Conservation (phyloP, 345 rosid species). For the Eutrema yunnanense region DNA sequence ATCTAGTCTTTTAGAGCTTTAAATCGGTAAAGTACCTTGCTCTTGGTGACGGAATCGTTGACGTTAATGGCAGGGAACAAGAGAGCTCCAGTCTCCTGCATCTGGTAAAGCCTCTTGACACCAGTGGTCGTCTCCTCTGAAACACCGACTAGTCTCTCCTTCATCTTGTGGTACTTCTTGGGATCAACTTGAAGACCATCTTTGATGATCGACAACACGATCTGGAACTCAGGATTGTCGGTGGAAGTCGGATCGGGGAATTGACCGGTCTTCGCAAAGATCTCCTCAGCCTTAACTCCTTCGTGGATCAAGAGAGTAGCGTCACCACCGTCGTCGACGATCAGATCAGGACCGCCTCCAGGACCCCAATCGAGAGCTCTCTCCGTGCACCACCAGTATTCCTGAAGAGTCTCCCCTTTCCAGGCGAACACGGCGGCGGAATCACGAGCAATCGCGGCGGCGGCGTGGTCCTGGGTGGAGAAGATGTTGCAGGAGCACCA, state of each 20-base stretch:
- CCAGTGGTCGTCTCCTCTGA: slow-evolving; percentile 89
- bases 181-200: slow-evolving; percentile 62
- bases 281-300: slow-evolving; percentile 89
- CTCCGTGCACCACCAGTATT: slow-evolving; percentile 99
- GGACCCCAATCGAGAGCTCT: slow-evolving; percentile 95
- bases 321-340: slow-evolving; percentile 96
- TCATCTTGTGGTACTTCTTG: slow-evolving; percentile 64
- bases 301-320: slow-evolving; percentile 88
- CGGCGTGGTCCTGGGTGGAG: slow-evolving; percentile 95
- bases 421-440: slow-evolving; percentile 91
- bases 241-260: slow-evolving; percentile 57
- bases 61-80: slow-evolving; percentile 67
- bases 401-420: slow-evolving; percentile 96
- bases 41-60: slow-evolving; percentile 74
- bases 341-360: slow-evolving; percentile 77
- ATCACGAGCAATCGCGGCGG: slow-evolving; percentile 88
- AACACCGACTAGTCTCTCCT: slow-evolving; percentile 73
- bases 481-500: slow-evolving; percentile 98
- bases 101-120: slow-evolving; percentile 72
- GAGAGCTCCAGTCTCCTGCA: slow-evolving; percentile 59
- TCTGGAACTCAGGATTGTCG: slow-evolving; percentile 61
- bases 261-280: slow-evolving; percentile 55
- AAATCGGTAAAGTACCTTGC: slow-evolving; percentile 36
- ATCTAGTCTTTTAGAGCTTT: neutral
- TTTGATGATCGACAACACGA: slow-evolving; percentile 51